phyloP scores from a whole-genome alignment of 1,284 basidiomycete species.

The Irpex lacteus region DNA sequence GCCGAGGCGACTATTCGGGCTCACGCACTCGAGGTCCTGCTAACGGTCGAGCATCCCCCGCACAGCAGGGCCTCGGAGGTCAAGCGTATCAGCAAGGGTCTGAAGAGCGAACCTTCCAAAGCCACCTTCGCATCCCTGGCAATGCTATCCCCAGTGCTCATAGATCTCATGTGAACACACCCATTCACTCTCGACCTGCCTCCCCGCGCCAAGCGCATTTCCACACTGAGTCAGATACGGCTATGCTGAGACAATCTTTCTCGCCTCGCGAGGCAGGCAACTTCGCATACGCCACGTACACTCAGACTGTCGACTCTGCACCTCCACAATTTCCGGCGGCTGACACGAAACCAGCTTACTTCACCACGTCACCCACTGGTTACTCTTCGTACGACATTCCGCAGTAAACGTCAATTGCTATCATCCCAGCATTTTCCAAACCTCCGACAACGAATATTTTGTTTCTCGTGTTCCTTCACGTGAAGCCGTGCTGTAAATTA shows the following conservation, averaged over 20 bases:
- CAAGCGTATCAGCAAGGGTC: neutral
- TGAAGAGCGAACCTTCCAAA: neutral
- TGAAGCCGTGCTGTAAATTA: too few species aligned
- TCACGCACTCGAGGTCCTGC: neutral
- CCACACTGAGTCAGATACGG: neutral
- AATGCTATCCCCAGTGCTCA: neutral
- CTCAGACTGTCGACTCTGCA: neutral
- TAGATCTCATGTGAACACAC: neutral
- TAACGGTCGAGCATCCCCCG: neutral
- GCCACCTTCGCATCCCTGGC: neutral
- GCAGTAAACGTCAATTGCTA: neutral
- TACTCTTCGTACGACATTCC: neutral
- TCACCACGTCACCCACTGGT: neutral
- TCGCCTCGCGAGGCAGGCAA: neutral
- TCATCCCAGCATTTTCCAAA: neutral
- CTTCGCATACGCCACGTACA: neutral
- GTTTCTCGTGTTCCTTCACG: neutral
- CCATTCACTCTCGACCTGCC: neutral
- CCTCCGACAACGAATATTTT: neutral
- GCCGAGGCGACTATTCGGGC: neutral
- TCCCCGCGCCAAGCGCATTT: neutral
- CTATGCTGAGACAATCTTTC: neutral
- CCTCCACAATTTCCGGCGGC: too few species aligned
- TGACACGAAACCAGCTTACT: neutral
- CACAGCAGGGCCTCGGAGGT: neutral